A percentile compares a stretch with the other conserved stretches of the same genome.
Evolutionary conservation across 2,329 filamentous ascomycete species (phyloP).

Genomic region (Aureobasidium pullulans): DNA sequence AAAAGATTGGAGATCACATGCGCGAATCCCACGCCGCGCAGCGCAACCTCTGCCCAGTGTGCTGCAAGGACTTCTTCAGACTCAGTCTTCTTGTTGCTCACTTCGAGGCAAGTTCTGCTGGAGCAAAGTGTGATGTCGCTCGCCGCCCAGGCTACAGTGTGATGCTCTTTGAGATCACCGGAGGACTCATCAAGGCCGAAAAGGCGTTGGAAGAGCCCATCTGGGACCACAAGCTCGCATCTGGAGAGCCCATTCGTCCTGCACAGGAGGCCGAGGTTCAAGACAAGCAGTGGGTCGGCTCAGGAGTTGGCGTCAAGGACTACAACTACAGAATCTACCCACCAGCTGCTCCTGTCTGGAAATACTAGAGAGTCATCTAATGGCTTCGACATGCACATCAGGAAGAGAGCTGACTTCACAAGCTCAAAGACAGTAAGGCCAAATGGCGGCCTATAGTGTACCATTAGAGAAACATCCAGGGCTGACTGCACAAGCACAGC

Average conservation of each 20-base stretch:
- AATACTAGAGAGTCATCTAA: no score
- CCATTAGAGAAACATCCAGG: no score
- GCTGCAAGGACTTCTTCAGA: slow-evolving; percentile 34
- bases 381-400: no score
- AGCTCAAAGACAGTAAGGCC: no score
- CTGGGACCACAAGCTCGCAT: background rate
- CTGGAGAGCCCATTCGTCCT: background rate
- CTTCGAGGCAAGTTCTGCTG: slow-evolving; percentile 29
- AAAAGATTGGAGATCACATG: slow-evolving; percentile 32
- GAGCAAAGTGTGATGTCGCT: slow-evolving; percentile 28
- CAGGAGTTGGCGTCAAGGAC: slow-evolving; percentile 4
- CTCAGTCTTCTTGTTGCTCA: slow-evolving; percentile 33
- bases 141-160: slow-evolving; percentile 28
- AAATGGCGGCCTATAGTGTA: no score
- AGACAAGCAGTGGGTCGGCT: background rate
- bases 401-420: no score
- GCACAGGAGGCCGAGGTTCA: background rate
- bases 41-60: slow-evolving; percentile 32
- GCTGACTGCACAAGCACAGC: no score
- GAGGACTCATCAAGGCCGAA: slow-evolving; percentile 28
- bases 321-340: background rate
- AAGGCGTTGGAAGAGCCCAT: background rate
- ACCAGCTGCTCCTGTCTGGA: background rate
- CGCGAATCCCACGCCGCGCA: slow-evolving; percentile 28
- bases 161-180: slow-evolving; percentile 34